phyloP scores from a whole-genome alignment of 352 stramenopile species.

The Pythium periplocum region DNA sequence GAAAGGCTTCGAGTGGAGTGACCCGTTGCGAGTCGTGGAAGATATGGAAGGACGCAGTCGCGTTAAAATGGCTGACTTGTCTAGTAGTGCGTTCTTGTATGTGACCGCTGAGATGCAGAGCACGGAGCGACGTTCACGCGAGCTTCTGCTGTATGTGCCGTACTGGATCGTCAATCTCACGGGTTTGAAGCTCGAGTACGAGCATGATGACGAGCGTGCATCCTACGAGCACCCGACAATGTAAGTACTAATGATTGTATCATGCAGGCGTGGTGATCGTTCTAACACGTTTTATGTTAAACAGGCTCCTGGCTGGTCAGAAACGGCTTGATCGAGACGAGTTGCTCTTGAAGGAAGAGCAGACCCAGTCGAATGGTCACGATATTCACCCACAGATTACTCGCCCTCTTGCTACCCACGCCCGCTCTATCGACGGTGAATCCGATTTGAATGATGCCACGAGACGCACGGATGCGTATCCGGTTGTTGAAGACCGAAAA shows the following conservation, averaged over 20 bases:
- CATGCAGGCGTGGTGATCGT: too few species aligned
- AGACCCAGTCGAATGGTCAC: conserved; percentile 23
- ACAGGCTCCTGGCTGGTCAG: conserved; percentile 61
- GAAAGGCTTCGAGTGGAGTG: conserved; percentile 85
- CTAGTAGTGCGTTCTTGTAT: conserved; percentile 68
- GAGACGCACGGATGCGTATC: too few species aligned
- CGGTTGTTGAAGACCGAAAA: conserved; percentile 26
- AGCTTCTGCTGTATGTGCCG: conserved; percentile 79
- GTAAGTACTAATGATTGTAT: conserved; percentile 22
- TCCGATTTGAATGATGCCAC: conserved; percentile 15
- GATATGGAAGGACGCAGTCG: conserved; percentile 45
- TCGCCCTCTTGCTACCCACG: conserved; percentile 13
- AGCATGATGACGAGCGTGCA: conserved; percentile 74
- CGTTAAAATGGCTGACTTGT: conserved; percentile 76
- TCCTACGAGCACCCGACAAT: conserved; percentile 59
- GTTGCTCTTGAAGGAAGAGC: conserved; percentile 67
- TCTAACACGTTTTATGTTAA: conserved; percentile 4
- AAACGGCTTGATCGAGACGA: conserved; percentile 75
- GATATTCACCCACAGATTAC: conserved; percentile 60
- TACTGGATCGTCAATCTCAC: conserved; percentile 89
- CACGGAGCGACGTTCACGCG: conserved; percentile 47
- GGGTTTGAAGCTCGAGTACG: conserved; percentile 76
- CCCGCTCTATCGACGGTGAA: neutral
- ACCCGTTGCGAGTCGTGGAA: conserved; percentile 47
- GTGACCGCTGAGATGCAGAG: conserved; percentile 59